Evolutionary conservation across 2,329 filamentous ascomycete species (phyloP), one percentile per base, ranked within the genome.

Genomic region (Pezicula carpinea): DNA sequence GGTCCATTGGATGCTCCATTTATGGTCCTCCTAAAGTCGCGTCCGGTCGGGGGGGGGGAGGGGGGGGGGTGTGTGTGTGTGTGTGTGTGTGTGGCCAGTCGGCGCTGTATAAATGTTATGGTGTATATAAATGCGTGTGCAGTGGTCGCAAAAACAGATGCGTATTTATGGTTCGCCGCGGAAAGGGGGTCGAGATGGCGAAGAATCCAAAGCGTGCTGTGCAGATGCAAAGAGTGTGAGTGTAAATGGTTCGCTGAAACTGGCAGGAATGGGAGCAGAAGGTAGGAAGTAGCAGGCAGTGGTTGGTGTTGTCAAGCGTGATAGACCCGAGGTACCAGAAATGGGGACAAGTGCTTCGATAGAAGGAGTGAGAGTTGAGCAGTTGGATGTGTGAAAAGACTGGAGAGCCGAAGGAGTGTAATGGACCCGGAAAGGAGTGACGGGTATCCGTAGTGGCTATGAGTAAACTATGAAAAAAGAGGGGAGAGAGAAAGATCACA

Each of bases 361-460:
- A 35, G 39, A 57, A 57, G 48, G 53, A 57, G 55, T 52, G 54
- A 47, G 38, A 29, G 36, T 34, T 31, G 45, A 48, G 41, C 39
- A 39, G 36, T 33, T 50, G 56, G 57, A 52, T 49, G 39, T 47
- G 53, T 53, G 47, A 50, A 46, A 47, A 36, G 35, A 33, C 15
- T 46, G 44, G 34, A 47, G 53, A 57, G 56, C 58, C 59, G 55
- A 64, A 64, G 51, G 68, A 67, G 64, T 61, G 63, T 65, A 65
- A 62, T 63, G 66, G 66, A 62, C 64, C 70, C 70, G 69, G 73
- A 64, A 75, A 75, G 63, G 72, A 75, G 71, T 74, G 71, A 68
- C 72, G 72, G 71, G 67, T 67, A 65, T 58, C 67, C 65, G 64
- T 60, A 63, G 57, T 61, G 57, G 54, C 53, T 40, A 40, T 40